These are phyloP conservation scores for Alternaria incomplexa DNA, from an alignment of 2,329 filamentous ascomycete species.

Conservation along the genomic window DNA sequence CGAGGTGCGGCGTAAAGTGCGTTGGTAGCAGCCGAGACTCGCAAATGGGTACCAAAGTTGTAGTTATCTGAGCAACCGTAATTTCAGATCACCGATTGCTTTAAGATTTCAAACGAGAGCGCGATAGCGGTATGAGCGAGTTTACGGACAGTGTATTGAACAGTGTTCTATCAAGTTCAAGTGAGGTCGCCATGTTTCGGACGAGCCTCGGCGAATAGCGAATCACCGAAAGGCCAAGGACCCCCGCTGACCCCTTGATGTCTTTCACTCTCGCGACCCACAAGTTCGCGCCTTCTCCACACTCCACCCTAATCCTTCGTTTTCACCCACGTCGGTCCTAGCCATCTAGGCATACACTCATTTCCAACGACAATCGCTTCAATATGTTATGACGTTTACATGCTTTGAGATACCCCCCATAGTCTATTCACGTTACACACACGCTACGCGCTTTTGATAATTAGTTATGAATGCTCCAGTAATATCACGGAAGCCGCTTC, in stretches of 20 bases:
- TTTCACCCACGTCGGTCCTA: conserved; percentile 21
- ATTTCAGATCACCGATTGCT: neutral
- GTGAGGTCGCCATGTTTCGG: conserved; percentile 10
- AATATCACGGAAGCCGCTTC: conserved; percentile 30
- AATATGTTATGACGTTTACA: neutral
- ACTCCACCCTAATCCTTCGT: conserved; percentile 11
- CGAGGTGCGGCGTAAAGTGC: conserved; percentile 4
- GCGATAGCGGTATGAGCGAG: neutral
- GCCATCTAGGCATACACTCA: conserved; percentile 7
- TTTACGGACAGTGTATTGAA: neutral
- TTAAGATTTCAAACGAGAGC: neutral
- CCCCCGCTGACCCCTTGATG: conserved; percentile 27
- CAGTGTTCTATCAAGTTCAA: neutral
- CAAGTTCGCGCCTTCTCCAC: conserved; percentile 22
- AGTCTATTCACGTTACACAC: neutral
- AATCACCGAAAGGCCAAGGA: conserved; percentile 21
- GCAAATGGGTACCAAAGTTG: neutral
- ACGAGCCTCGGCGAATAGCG: conserved; percentile 8
- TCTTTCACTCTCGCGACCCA: conserved; percentile 18
- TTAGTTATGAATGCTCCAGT: conserved; percentile 25
- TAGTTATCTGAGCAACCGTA: neutral
- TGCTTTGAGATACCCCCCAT: conserved; percentile 16
- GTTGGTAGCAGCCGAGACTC: neutral
- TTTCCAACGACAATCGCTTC: conserved; percentile 5
- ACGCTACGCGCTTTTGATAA: conserved; percentile 15